Evolutionary conservation across 129 eudicot species (phyloP), one percentile per base, ranked within the genome.

Genomic region (Flaveria ramosissima): DNA sequence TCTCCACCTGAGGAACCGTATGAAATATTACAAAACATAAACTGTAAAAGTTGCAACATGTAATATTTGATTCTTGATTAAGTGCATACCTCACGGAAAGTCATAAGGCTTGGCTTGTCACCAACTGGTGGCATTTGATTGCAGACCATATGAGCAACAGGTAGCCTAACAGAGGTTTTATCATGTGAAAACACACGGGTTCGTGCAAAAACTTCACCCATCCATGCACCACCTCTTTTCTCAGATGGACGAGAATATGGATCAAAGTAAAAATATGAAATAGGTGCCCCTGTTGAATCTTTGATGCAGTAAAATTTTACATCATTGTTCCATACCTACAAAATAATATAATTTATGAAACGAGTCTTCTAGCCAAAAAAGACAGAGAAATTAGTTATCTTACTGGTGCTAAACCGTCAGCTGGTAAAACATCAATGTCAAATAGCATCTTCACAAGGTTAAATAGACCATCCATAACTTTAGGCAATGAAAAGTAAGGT

Each of bases 111-210:
- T 32, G 98, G 98, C 75, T 93, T 93, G 74, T 86, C 87, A 26
- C 98, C 98, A 5, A 93, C 96, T 0, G 97, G 98, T 63, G 97
- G 98, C 90, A 89, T 91, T 84, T 93, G 97, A 80, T 93, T 93
- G 86, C 97, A 93, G 78, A 93, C 96, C 91, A 93, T 91, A 80
- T 90, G 98, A 47, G 98, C 98, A 85, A 91, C 87, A 62, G 98
- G 98, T 84, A 93, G 73, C 88, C 98, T 89, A 66, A 81, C 85
- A 81, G 90, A 85, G 82, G 78, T 73, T 75, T 89, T 94, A 63
- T 89, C 97, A 42, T 55, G 82, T 17, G 99, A 89, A 62, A 87
- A 76, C 80, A 91, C 85, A 70, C 92, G 94, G 62, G 96, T 94
- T 60, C 99, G 89, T 75, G 92, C 84, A 75, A 91, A 78, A 74